A percentile compares a stretch with the other conserved stretches of the same genome.
phyloP scores from a whole-genome alignment of 2,329 filamentous ascomycete genomes.

The Epicoccum sorghinum region DNA sequence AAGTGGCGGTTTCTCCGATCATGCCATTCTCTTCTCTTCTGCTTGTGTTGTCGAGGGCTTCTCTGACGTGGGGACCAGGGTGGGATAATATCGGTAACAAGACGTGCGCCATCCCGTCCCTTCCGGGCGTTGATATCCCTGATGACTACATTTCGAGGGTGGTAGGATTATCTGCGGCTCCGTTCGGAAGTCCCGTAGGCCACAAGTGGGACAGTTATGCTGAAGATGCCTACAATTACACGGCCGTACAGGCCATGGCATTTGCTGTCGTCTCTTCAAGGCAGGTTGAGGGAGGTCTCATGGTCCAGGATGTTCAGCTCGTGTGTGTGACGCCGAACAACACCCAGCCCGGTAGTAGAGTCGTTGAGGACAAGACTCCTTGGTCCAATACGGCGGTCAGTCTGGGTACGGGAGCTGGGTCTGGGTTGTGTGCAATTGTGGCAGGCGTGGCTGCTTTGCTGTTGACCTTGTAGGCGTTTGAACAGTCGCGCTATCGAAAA shows the following conservation, averaged over 20 bases:
- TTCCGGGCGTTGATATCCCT: too few relatives aligned
- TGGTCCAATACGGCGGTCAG: background rate
- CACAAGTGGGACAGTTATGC: background rate
- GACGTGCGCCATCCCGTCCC: too few relatives aligned
- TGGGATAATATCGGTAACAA: too few relatives aligned
- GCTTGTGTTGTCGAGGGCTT: too few relatives aligned
- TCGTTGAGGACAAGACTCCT: background rate
- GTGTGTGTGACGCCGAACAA: background rate
- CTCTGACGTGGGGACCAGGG: too few relatives aligned
- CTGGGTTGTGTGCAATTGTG: background rate
- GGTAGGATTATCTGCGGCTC: too few relatives aligned
- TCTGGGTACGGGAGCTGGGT: too few relatives aligned
- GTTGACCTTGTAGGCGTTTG: background rate
- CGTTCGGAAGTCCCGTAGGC: background rate
- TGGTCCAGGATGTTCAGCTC: background rate
- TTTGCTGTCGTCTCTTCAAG: background rate
- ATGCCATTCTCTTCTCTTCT: too few relatives aligned
- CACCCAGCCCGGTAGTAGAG: background rate
- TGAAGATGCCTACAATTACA: background rate
- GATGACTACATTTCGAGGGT: background rate
- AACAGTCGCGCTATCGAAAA: too few relatives aligned
- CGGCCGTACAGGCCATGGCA: background rate
- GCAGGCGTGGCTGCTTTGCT: background rate
- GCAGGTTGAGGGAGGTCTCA: background rate
- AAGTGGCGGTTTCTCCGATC: too few relatives aligned